Evolutionary conservation across 2,329 filamentous ascomycete species (phyloP).

Genomic region (Purpureocillium lavendulum): DNA sequence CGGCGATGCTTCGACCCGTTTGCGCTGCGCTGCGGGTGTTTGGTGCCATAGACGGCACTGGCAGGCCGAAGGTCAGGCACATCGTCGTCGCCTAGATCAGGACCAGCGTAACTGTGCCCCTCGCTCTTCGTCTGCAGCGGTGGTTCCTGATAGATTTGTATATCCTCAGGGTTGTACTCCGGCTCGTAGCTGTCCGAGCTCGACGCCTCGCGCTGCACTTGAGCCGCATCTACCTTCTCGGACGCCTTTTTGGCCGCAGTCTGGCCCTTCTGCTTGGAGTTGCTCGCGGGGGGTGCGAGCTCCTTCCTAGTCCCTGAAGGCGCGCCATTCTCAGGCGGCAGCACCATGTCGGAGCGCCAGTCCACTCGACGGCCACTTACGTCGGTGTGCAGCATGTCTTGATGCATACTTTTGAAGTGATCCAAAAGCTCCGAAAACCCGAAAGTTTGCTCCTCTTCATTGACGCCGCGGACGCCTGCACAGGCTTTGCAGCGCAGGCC

Average conservation of each 20-base stretch:
- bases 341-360: slow-evolving; percentile 40
- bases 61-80: slow-evolving; percentile 17
- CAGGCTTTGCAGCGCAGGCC: no score
- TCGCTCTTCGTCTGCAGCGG: no score
- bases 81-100: not conserved
- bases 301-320: no score
- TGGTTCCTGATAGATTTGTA: not conserved
- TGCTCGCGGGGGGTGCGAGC: no score
- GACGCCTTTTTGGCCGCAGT: no score
- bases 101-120: no score
- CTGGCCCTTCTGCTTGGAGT: no score
- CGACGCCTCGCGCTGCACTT: slow-evolving; percentile 13
- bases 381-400: slow-evolving; percentile 16
- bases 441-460: slow-evolving; percentile 24
- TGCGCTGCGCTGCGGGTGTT: no score
- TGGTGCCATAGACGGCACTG: slow-evolving; percentile 18
- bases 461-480: no score
- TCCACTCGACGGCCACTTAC: slow-evolving; percentile 18
- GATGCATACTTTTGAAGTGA: slow-evolving; percentile 42
- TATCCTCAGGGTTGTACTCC: not conserved
- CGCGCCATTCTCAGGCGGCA: slow-evolving; percentile 22
- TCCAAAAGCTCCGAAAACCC: slow-evolving; percentile 53
- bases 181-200: not conserved
- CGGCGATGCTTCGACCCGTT: no score
- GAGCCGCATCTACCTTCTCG: no score